phyloP scores from a whole-genome alignment of 73 alveolate species.

The Paramecium octaurelia region DNA sequence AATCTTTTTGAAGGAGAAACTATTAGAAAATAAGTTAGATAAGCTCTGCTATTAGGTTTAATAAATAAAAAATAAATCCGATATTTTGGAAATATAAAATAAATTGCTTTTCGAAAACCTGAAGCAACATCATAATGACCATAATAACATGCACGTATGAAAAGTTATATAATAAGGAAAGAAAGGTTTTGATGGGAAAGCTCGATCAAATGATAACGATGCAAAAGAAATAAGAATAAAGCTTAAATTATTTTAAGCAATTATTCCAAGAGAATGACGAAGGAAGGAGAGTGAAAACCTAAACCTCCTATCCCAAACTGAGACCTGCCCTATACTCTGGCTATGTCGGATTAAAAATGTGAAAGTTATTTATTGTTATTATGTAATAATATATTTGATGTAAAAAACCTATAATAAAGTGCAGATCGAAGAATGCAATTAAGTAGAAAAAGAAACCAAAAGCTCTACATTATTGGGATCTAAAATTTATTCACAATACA shows the following conservation, averaged over 20 bases:
- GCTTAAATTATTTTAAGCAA: not conserved
- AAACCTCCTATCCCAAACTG: not conserved
- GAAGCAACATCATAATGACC: not conserved
- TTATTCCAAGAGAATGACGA: not conserved
- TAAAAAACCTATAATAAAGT: not conserved
- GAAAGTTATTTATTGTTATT: not conserved
- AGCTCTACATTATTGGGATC: not conserved
- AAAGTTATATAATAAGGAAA: not conserved
- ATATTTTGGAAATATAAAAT: constrained; percentile 15
- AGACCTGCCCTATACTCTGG: not conserved
- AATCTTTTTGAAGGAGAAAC: not conserved
- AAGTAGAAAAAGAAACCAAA: not conserved
- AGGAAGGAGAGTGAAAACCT: not conserved
- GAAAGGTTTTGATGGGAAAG: not conserved
- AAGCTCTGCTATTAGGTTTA: not conserved
- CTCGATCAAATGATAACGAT: constrained; percentile 9
- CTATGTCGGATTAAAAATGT: not conserved
- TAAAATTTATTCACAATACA: not conserved
- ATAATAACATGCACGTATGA: not conserved
- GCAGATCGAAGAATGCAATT: not conserved
- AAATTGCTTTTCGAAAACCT: not conserved
- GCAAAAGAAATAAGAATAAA: constrained; percentile 11
- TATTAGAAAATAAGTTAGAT: constrained; percentile 13
- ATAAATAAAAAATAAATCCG: not conserved
- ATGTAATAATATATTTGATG: not conserved